Evolutionary conservation across 176 grass and related monocot genomes (phyloP).

Genomic region (Aegilops longissima): DNA sequence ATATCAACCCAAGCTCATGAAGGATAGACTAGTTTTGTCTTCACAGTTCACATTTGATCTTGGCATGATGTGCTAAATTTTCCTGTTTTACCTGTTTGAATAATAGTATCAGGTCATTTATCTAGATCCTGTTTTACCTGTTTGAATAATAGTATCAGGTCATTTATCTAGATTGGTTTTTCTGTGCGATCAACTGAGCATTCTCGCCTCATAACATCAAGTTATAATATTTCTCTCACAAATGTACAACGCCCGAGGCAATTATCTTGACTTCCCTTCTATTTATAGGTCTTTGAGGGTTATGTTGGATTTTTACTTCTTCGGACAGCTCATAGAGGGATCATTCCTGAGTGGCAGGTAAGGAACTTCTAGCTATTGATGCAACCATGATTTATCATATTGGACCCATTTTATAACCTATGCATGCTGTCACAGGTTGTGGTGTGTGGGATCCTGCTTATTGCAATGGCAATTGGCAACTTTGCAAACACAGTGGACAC

Average conservation of each 20-base stretch:
- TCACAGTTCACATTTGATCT: not conserved
- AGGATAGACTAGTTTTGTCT: not conserved
- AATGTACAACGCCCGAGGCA: not conserved
- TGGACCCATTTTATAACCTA: conserved; percentile 13
- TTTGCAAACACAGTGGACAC: conserved; percentile 89
- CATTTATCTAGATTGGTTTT: conserved; percentile 8
- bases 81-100: not conserved
- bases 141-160: not conserved
- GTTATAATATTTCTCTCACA: conserved; percentile 9
- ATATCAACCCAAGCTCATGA: conserved; percentile 9
- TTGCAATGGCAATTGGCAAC: conserved; percentile 92
- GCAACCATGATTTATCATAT: not conserved
- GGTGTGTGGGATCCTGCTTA: conserved; percentile 76
- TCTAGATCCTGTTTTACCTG: not conserved
- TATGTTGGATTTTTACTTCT: conserved; percentile 88
- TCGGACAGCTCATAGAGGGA: conserved; percentile 59
- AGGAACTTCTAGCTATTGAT: conserved; percentile 30
- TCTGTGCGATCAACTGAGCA: not conserved
- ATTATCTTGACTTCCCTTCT: not conserved
- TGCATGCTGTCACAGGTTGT: conserved; percentile 55
- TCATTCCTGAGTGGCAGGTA: conserved; percentile 87
- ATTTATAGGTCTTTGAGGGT: conserved; percentile 80
- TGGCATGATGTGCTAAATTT: not conserved
- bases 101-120: not conserved
- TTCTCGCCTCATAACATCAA: not conserved